Base-by-base conservation (phyloP, 2,329 filamentous ascomycete genomes). In the Phoma sp. region DNA sequence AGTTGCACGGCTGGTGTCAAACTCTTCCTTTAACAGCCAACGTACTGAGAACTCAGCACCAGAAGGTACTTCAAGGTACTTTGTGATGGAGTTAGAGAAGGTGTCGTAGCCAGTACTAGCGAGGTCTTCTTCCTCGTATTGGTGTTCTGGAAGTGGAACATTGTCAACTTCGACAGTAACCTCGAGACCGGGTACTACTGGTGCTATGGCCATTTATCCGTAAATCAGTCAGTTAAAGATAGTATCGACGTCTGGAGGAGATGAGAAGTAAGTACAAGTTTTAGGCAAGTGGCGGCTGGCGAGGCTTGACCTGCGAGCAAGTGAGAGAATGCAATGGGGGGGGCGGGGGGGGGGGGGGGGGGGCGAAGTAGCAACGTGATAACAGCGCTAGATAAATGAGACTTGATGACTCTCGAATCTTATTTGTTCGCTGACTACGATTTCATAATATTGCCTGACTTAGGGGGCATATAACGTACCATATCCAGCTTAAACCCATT, bases 61-160 rank as follows among this genome's bases (percentile, higher is more conserved):
- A 3, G 67, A 64, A 4, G 30, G 43, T 1, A 66, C 64, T 32
- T 75, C 68, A n/a, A 76, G 57, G 34, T 74, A 75, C 21, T 68
- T 75, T 0, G 60, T 68, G 3, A 63, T 40, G 0, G 56, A 57
- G 4, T 47, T 53, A 0, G 30, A 4, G 15, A 20, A 36, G 9
- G 21, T 1, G 14, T 15, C 4, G 7, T 46, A 2, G 5, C 4
- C 12, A 29, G 42, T 1, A 7, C 10, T 15, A 7, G 18, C 11
- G 6, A 26, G 25, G 2, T 53, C 23, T 2, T 63, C 53, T 2
- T 72, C 62, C 11, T 67, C 57, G 20, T 71, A 58, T 9, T 66
- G 57, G 37, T 68, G 67, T 33, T 76, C 71, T n/a, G 59, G 28
- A 5, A 71, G 46, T 1, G 58, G 30, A 2, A 25, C 18, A 11